phyloP scores from a whole-genome alignment of 2,329 filamentous ascomycete genomes.

The Colletotrichum limetticola region DNA sequence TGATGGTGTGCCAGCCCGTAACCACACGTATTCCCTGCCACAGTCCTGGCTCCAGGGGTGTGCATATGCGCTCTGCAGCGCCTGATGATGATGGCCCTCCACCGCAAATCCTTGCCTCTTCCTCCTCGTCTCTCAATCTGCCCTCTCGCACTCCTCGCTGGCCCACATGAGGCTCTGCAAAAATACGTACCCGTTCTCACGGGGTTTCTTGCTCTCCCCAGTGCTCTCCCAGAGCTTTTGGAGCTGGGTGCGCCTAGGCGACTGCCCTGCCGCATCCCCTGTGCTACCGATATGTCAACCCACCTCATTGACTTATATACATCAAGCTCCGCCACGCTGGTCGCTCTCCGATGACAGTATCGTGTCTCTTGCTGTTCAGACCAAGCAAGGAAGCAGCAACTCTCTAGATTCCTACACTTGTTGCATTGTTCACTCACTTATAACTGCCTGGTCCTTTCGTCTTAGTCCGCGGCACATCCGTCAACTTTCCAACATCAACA shows the following conservation, averaged over 20 bases:
- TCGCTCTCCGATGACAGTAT: constrained; percentile 8
- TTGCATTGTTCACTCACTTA: constrained; percentile 4
- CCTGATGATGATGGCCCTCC: constrained; percentile 10
- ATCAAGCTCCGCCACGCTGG: constrained; percentile 13
- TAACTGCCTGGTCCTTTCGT: not conserved
- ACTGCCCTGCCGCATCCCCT: constrained; percentile 13
- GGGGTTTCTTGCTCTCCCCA: constrained; percentile 11
- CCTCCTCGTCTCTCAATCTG: constrained; percentile 14
- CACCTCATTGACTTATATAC: constrained; percentile 23
- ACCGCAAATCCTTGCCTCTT: constrained; percentile 28
- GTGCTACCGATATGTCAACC: not conserved
- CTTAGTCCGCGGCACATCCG: not conserved
- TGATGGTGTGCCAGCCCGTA: constrained; percentile 19
- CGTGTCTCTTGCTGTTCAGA: not conserved
- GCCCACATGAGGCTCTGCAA: constrained; percentile 24
- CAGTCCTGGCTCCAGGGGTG: constrained; percentile 19
- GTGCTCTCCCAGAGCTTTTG: not conserved
- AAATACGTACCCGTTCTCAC: constrained; percentile 12
- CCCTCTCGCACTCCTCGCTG: not conserved
- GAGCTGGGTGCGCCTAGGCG: constrained; percentile 4
- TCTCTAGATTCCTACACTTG: not conserved
- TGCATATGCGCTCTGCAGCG: constrained; percentile 22
- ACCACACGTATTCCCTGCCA: constrained; percentile 13
- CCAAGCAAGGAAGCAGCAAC: not conserved
- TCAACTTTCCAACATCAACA: not conserved